A percentile compares a stretch with the other conserved stretches of the same genome.
Conservation (phyloP, 2,329 filamentous ascomycete genomes). For the Cytospora piceae region DNA sequence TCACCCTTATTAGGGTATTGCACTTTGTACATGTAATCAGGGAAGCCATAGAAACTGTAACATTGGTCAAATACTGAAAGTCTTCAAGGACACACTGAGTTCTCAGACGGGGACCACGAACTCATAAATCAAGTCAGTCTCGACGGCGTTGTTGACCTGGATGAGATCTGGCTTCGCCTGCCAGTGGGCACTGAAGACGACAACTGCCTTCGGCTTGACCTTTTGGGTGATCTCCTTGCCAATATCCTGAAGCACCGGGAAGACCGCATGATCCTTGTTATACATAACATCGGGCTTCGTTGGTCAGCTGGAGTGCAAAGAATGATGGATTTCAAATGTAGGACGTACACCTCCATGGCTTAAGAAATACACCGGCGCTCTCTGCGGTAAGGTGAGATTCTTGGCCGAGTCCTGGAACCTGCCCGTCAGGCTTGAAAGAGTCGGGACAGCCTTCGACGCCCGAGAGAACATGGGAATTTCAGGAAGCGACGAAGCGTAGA, state of each 20-base stretch:
- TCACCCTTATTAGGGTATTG: constrained; percentile 68
- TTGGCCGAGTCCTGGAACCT: not conserved
- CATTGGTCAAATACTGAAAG: constrained; percentile 32
- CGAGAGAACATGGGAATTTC: constrained; percentile 17
- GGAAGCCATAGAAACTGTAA: constrained; percentile 69
- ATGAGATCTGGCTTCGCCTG: constrained; percentile 61
- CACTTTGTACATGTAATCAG: constrained; percentile 68
- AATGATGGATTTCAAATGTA: constrained; percentile 8
- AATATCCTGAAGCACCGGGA: constrained; percentile 64
- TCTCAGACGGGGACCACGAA: not conserved
- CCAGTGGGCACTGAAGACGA: constrained; percentile 81
- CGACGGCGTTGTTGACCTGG: constrained; percentile 67
- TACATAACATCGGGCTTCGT: constrained; percentile 66
- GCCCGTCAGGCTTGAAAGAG: not conserved
- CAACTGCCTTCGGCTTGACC: constrained; percentile 71
- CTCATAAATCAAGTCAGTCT: constrained; percentile 72
- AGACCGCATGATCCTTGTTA: constrained; percentile 69
- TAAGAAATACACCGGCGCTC: constrained; percentile 53
- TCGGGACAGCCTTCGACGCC: constrained; percentile 5
- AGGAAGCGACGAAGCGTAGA: constrained; percentile 13
- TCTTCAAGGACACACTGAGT: no score
- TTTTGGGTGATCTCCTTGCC: constrained; percentile 71
- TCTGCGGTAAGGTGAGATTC: constrained; percentile 35
- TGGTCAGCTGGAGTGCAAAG: not conserved
- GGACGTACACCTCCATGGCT: constrained; percentile 55